Conservation (phyloP, 441 rosid genomes). For the Arabidopsis hybrid region DNA sequence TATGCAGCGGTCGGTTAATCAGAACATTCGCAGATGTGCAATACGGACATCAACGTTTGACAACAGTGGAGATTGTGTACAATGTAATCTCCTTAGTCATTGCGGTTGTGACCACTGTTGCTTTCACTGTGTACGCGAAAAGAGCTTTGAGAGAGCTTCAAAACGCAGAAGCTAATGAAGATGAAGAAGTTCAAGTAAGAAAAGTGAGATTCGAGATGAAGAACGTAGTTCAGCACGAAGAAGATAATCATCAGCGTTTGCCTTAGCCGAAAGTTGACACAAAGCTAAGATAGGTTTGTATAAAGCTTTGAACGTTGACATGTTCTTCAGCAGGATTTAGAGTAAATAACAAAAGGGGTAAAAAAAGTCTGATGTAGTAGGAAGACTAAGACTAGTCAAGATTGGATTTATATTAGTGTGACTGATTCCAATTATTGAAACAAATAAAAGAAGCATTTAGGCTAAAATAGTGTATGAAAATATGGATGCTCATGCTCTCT, state of each 20-base stretch:
- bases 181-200: constrained; percentile 38
- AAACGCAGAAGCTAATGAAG: constrained; percentile 52
- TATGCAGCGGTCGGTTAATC: constrained; percentile 89
- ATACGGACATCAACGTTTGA: constrained; percentile 75
- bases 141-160: constrained; percentile 78
- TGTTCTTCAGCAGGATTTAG: constrained; percentile 26
- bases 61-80: constrained; percentile 81
- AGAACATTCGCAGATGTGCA: constrained; percentile 82
- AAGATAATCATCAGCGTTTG: constrained; percentile 48
- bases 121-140: constrained; percentile 87
- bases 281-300: constrained; percentile 31
- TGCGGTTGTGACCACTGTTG: constrained; percentile 73
- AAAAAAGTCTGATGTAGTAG: constrained; percentile 32
- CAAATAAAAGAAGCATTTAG: constrained; percentile 18
- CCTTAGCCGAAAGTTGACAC: constrained; percentile 26
- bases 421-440: constrained; percentile 26
- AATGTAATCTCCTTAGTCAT: constrained; percentile 76
- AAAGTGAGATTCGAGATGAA: constrained; percentile 59
- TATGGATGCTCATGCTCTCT: background rate
- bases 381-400: constrained; percentile 20
- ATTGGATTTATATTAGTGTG: constrained; percentile 30
- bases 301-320: constrained; percentile 35
- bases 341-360: constrained; percentile 35
- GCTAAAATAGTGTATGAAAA: background rate
- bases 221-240: constrained; percentile 51